These are phyloP conservation scores for Castanea crenata DNA, from an alignment of 306 rosid genomes.

Conservation along the genomic window DNA sequence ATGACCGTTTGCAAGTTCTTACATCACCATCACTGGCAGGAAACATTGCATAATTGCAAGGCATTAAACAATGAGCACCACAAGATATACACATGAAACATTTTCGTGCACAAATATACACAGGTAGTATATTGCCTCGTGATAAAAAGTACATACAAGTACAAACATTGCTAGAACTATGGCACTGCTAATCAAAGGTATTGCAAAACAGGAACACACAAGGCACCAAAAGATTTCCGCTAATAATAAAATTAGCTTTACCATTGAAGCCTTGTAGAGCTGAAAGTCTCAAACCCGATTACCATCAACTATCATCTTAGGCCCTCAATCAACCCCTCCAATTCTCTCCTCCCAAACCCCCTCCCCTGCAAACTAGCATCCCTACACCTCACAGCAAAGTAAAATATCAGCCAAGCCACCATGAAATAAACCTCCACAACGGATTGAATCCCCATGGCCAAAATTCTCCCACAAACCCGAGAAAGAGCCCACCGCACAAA, in stretches of 20 bases:
- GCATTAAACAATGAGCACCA: constrained; percentile 38
- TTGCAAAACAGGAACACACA: constrained; percentile 44
- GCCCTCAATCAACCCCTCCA: constrained; percentile 68
- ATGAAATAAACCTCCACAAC: constrained; percentile 88
- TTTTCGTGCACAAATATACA: constrained; percentile 62
- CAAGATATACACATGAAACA: constrained; percentile 64
- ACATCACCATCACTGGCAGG: constrained; percentile 45
- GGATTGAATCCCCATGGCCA: constrained; percentile 79
- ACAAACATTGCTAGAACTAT: constrained; percentile 39
- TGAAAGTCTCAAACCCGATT: constrained; percentile 26
- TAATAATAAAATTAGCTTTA: constrained; percentile 24
- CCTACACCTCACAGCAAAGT: constrained; percentile 66
- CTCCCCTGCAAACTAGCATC: constrained; percentile 68
- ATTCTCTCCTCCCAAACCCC: constrained; percentile 70
- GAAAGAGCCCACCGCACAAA: constrained; percentile 61
- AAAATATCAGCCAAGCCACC: constrained; percentile 85
- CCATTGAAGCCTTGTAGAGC: constrained; percentile 35
- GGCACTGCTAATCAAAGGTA: constrained; percentile 37
- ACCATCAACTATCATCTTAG: constrained; percentile 54
- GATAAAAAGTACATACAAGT: constrained; percentile 50
- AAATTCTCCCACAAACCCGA: constrained; percentile 46
- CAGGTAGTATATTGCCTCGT: constrained; percentile 54
- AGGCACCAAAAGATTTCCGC: constrained; percentile 51
- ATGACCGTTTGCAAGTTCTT: constrained; percentile 43
- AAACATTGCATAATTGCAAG: constrained; percentile 20